Conservation (phyloP, 352 stramenopile species). For the Phytopythium litorale region DNA sequence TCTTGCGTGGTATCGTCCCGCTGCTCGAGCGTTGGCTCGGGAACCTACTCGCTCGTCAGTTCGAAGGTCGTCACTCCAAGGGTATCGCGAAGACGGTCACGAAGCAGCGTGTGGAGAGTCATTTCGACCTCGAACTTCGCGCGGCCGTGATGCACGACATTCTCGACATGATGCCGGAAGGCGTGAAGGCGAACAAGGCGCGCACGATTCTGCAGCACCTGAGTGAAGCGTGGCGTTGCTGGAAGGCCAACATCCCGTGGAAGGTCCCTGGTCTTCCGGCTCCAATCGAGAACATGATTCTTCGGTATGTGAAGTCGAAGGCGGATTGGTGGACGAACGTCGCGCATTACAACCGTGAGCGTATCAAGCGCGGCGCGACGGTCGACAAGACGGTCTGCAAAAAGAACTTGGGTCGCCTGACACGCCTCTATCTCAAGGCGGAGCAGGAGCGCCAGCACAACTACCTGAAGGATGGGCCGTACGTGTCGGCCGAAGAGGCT, state of each 20-base stretch:
- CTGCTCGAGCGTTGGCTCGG: constrained; percentile 98
- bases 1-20: constrained; percentile 98
- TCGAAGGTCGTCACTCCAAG: constrained; percentile 99
- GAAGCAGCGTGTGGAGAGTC: constrained; percentile 99
- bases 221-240: constrained; percentile 98
- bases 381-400: constrained; percentile 99
- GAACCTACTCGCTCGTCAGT: constrained; percentile 98
- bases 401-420: constrained; percentile 99
- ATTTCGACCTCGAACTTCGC: constrained; percentile 99
- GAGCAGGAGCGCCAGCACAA: constrained; percentile 99
- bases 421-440: constrained; percentile 98
- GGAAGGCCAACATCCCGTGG: constrained; percentile 99
- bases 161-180: constrained; percentile 99
- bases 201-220: constrained; percentile 98
- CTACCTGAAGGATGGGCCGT: constrained; percentile 99
- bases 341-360: constrained; percentile 99
- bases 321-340: constrained; percentile 99
- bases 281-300: constrained; percentile 99
- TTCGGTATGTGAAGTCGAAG: constrained; percentile 99
- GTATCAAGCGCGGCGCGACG: constrained; percentile 98
- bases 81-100: constrained; percentile 99
- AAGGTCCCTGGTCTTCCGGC: constrained; percentile 99
- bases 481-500: constrained; percentile 98
- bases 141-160: constrained; percentile 99
- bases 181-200: constrained; percentile 99